Evolutionary conservation across 164 flowering plant genomes (phyloP).

Genomic region (Dillenia suffruticosa): DNA sequence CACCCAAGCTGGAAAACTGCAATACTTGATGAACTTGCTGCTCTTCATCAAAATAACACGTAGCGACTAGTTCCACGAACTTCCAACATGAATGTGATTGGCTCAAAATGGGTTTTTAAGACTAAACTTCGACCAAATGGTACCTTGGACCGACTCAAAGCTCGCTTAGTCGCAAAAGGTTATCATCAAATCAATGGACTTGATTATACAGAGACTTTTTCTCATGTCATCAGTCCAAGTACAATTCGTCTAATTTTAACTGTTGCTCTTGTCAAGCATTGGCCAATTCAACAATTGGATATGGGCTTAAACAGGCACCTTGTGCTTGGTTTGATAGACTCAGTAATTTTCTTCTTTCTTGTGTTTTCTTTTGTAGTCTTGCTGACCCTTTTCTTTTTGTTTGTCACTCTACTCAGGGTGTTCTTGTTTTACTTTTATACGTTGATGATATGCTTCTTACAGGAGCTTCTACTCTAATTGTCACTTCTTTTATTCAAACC

Average conservation of each 20-base stretch:
- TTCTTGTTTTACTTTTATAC: not conserved
- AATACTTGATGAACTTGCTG: conserved; percentile 1
- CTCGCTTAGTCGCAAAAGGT: conserved; percentile 1
- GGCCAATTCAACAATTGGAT: conserved; percentile 5
- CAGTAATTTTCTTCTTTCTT: conserved; percentile 1
- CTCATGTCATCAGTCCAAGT: not conserved
- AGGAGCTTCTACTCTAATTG: not conserved
- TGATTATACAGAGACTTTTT: conserved; percentile 4
- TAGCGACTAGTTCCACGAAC: conserved; percentile 7
- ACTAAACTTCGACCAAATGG: conserved; percentile 5
- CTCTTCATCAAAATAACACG: conserved; percentile 3
- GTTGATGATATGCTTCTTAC: conserved; percentile 4
- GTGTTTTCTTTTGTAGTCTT: not conserved
- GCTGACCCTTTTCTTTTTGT: not conserved
- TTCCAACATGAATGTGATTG: not conserved
- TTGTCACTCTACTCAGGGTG: not conserved
- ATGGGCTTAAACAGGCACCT: not conserved
- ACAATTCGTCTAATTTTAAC: conserved; percentile 3
- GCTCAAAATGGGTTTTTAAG: conserved; percentile 6
- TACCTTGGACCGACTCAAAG: conserved; percentile 9
- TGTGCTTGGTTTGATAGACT: not conserved
- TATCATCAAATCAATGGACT: conserved; percentile 3
- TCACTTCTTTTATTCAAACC: not conserved
- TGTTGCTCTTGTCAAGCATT: not conserved
- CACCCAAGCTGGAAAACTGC: conserved; percentile 7